Conservation (phyloP, 495 filamentous ascomycete species). For the Penicillium argentinense region DNA sequence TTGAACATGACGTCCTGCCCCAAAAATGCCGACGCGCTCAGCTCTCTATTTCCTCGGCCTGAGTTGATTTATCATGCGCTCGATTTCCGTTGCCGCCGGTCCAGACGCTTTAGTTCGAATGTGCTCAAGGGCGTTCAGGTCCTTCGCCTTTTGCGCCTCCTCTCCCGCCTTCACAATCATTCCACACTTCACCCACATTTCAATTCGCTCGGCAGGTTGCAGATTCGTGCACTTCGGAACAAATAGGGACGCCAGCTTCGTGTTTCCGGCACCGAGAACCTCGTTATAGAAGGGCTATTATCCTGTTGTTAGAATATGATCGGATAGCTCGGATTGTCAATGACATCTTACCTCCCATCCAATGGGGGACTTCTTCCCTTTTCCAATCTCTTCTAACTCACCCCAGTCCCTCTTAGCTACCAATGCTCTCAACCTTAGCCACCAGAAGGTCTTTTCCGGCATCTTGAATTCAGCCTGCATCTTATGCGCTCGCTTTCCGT, state of each 20-base stretch:
- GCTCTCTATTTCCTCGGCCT: conserved; percentile 45
- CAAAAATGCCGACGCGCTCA: conserved; percentile 6
- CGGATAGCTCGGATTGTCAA: conserved; percentile 8
- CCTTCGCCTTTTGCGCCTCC: conserved; percentile 82
- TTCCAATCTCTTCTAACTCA: conserved; percentile 82
- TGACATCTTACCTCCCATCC: conserved; percentile 78
- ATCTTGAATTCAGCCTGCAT: conserved; percentile 91
- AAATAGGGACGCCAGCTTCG: conserved; percentile 78
- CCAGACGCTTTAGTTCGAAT: conserved; percentile 57
- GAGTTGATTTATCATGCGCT: conserved; percentile 60
- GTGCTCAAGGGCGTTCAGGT: conserved; percentile 64
- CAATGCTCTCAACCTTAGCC: conserved; percentile 85
- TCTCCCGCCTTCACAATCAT: conserved; percentile 88
- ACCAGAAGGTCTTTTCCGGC: conserved; percentile 84
- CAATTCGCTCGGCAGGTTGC: conserved; percentile 65
- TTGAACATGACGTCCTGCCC: conserved; percentile 24
- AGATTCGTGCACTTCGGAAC: conserved; percentile 79
- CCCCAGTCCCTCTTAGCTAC: conserved; percentile 88
- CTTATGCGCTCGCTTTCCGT: conserved; percentile 78
- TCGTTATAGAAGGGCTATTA: conserved; percentile 86
- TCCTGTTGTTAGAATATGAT: conserved; percentile 22
- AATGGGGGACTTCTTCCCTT: conserved; percentile 76
- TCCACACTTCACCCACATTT: conserved; percentile 97
- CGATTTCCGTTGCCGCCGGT: conserved; percentile 55
- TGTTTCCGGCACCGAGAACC: conserved; percentile 83